Evolutionary conservation across 2,329 filamentous ascomycete species (phyloP).

Genomic region (Pseudogymnoascus sp.): DNA sequence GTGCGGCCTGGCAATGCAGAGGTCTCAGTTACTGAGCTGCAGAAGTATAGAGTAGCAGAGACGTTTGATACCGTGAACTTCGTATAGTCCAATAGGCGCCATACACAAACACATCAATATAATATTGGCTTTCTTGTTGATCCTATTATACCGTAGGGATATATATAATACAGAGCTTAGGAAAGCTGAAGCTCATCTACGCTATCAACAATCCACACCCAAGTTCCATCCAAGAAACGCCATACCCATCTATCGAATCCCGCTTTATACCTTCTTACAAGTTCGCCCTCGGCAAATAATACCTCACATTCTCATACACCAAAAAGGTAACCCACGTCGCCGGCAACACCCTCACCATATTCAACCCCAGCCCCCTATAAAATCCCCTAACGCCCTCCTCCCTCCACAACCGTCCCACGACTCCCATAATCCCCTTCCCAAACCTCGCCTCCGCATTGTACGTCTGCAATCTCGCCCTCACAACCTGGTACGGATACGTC

Average conservation of each 20-base stretch:
- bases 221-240: neutral
- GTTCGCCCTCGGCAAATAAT: conserved; percentile 46
- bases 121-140: neutral
- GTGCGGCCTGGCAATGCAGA: conserved; percentile 62
- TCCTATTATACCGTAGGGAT: neutral
- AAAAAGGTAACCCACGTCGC: conserved; percentile 95
- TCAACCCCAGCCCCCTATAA: conserved; percentile 84
- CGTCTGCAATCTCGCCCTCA: conserved; percentile 80
- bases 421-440: conserved; percentile 60
- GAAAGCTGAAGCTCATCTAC: neutral
- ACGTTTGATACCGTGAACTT: conserved; percentile 21
- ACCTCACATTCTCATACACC: conserved; percentile 90
- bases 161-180: conserved; percentile 4
- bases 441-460: conserved; percentile 73
- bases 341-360: conserved; percentile 82
- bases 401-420: conserved; percentile 63
- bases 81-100: neutral
- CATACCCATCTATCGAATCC: neutral
- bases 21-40: conserved; percentile 41
- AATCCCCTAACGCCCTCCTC: conserved; percentile 78
- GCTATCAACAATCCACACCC: neutral
- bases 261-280: neutral
- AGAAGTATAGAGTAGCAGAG: conserved; percentile 20
- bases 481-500: conserved; percentile 92
- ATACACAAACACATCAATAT: neutral